Evolutionary conservation across 305 asterid species (phyloP).

Genomic region (Solanum chacoense): DNA sequence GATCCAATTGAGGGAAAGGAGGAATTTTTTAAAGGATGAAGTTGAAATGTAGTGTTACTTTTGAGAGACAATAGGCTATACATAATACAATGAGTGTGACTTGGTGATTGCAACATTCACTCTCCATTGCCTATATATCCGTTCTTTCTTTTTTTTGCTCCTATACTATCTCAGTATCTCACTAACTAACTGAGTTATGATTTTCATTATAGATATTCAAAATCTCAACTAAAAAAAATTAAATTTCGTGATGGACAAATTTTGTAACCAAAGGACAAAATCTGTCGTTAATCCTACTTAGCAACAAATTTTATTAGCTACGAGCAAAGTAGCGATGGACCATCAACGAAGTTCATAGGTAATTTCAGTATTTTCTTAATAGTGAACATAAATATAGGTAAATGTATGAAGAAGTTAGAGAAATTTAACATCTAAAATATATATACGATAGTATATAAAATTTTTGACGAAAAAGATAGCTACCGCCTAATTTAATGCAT

Average conservation of each 20-base stretch:
- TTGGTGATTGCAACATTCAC: slow-evolving; percentile 21
- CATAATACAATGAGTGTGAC: slow-evolving; percentile 27
- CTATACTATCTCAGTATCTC: neutral
- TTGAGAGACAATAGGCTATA: slow-evolving; percentile 33
- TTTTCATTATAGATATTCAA: neutral
- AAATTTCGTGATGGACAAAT: neutral
- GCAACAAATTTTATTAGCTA: neutral
- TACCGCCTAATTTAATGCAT: neutral
- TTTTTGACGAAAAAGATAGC: neutral
- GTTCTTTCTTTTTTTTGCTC: no score
- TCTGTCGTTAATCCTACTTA: no score
- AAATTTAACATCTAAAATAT: neutral
- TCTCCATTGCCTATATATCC: neutral
- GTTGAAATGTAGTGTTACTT: slow-evolving; percentile 28
- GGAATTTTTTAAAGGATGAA: slow-evolving; percentile 21
- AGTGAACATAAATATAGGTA: neutral
- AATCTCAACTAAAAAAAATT: neutral
- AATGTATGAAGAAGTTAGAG: neutral
- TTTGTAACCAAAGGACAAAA: no score
- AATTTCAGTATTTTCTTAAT: no score
- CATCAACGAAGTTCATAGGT: neutral
- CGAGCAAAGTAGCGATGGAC: neutral
- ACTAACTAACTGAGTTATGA: neutral
- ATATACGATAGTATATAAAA: neutral
- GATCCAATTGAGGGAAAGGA: neutral